These are phyloP conservation scores for Plasmodium coatneyi DNA, from an alignment of 169 alveolate genomes.

Conservation along the genomic window DNA sequence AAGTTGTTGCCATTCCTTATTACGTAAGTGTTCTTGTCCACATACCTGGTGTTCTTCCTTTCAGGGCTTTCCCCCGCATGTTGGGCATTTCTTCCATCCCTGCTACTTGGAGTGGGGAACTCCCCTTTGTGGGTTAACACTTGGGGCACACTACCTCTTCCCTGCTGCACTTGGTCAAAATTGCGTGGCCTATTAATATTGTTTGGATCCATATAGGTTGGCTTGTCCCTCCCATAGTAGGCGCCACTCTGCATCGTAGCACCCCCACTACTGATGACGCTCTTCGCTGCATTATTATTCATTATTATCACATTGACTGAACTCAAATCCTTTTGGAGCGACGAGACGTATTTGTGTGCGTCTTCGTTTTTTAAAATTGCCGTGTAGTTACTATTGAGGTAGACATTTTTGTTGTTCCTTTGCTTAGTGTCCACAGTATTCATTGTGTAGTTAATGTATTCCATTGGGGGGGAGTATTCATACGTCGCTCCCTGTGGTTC, in stretches of 20 bases:
- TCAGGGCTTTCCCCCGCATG: neutral
- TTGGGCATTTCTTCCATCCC: neutral
- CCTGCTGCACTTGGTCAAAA: neutral
- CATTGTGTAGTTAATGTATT: neutral
- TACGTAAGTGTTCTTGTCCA: constrained; percentile 9
- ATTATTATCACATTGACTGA: constrained; percentile 30
- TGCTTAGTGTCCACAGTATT: neutral
- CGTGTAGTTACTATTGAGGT: constrained; percentile 44
- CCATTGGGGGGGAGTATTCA: neutral
- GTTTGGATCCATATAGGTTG: neutral
- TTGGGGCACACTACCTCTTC: neutral
- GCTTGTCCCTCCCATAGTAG: neutral
- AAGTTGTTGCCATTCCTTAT: constrained; percentile 10
- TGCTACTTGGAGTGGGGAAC: neutral
- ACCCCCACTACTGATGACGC: neutral
- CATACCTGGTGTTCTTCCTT: constrained; percentile 15
- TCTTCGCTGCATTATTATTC: neutral
- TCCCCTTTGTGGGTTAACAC: neutral
- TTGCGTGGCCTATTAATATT: constrained; percentile 1
- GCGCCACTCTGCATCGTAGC: neutral
- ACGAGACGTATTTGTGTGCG: constrained; percentile 20
- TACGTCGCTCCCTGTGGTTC: neutral
- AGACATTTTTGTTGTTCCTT: constrained; percentile 20
- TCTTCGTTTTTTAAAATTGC: constrained; percentile 30
- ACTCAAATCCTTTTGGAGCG: constrained; percentile 23